These are phyloP conservation scores for Mortierella sp. DNA, from an alignment of 371 early-diverging fungal species.

Conservation along the genomic window DNA sequence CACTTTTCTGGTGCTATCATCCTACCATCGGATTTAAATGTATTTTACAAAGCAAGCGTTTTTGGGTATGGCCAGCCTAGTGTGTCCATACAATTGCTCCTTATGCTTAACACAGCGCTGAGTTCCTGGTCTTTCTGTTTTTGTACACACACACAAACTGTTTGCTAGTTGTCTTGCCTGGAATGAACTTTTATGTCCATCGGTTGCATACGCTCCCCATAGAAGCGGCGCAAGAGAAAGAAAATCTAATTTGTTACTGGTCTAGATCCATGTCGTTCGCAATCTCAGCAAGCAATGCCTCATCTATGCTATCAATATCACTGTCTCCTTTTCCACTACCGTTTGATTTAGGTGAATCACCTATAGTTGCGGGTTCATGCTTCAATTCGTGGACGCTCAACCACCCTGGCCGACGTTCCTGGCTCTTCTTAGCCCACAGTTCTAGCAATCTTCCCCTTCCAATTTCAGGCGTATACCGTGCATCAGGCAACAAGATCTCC, in stretches of 20 bases:
- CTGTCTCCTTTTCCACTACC: not conserved
- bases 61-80: no score
- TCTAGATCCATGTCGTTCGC: constrained; percentile 39
- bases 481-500: constrained; percentile 71
- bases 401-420: constrained; percentile 69
- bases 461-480: constrained; percentile 57
- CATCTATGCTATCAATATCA: constrained; percentile 14
- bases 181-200: no score
- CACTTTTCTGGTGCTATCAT: no score
- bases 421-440: constrained; percentile 67
- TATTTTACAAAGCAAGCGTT: no score
- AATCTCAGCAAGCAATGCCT: constrained; percentile 21
- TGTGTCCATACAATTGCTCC: no score
- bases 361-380: not conserved
- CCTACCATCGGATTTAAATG: no score
- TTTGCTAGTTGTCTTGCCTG: no score
- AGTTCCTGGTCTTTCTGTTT: no score
- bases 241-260: not conserved
- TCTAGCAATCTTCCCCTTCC: constrained; percentile 68
- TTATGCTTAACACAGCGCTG: no score
- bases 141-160: no score
- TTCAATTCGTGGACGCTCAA: constrained; percentile 69
- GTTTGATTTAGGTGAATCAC: not conserved
- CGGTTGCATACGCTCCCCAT: no score
- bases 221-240: not conserved